Evolutionary conservation across 2,329 filamentous ascomycete genomes (phyloP).

Genomic region (Aureobasidium mangrovei): DNA sequence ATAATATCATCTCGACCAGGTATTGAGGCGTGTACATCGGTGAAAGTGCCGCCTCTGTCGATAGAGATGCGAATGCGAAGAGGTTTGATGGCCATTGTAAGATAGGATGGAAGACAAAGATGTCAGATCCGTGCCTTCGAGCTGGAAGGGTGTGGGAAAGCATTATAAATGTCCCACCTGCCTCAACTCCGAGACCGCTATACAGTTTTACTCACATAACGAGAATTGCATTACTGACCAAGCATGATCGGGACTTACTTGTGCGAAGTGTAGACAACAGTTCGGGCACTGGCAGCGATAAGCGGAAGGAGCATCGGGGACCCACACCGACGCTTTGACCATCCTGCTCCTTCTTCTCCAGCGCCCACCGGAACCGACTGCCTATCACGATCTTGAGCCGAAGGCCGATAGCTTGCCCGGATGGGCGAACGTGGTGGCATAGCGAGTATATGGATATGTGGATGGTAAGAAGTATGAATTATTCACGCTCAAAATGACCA

Average conservation of each 20-base stretch:
- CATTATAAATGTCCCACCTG: not conserved
- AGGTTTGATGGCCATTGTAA: constrained; percentile 12
- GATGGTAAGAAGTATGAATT: not conserved
- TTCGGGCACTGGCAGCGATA: not conserved
- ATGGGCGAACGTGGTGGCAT: not conserved
- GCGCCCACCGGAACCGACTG: not conserved
- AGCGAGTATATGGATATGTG: not conserved
- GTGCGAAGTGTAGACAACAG: not conserved
- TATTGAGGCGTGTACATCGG: constrained; percentile 10
- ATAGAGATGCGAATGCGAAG: constrained; percentile 11
- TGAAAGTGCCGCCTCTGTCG: constrained; percentile 14
- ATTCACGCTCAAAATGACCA: not conserved
- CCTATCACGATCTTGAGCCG: not conserved
- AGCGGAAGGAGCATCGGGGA: not conserved
- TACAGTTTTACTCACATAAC: not conserved
- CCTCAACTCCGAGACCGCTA: not conserved
- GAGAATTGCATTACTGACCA: not conserved
- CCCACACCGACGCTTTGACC: constrained; percentile 6
- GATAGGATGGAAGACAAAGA: not conserved
- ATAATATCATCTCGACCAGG: constrained; percentile 19
- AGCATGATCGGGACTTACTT: not conserved
- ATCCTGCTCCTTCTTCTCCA: not conserved
- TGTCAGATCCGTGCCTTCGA: not conserved
- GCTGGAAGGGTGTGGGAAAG: not conserved
- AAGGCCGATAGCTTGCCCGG: not conserved